Conservation (phyloP, 345 rosid species). For the Dimocarpus longan region DNA sequence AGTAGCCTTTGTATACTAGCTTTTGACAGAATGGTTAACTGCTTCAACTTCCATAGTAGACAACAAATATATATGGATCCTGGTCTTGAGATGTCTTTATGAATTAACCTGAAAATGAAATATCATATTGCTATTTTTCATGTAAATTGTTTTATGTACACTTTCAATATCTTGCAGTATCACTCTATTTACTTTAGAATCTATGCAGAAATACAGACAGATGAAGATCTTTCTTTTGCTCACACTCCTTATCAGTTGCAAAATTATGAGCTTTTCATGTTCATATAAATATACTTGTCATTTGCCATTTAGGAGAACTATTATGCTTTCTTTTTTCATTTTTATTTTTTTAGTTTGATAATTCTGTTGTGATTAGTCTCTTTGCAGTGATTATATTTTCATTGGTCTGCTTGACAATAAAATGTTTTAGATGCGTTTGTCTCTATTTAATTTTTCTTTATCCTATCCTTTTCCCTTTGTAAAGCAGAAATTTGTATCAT, state of each 20-base stretch:
- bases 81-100: not conserved
- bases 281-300: no score
- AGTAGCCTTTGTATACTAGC: not conserved
- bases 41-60: not conserved
- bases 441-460: not conserved
- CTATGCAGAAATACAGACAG: not conserved
- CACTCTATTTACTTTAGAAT: not conserved
- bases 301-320: not conserved
- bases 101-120: not conserved
- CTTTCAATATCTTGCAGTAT: not conserved
- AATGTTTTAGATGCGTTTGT: not conserved
- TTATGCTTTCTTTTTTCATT: not conserved
- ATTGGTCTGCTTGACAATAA: not conserved
- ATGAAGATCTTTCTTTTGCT: not conserved
- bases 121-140: not conserved
- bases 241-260: not conserved
- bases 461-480: not conserved
- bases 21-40: not conserved
- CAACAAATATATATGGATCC: not conserved
- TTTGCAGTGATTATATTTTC: not conserved
- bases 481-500: constrained; percentile 10
- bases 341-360: not conserved
- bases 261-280: not conserved
- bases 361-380: not conserved
- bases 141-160: not conserved